Percentiles rank a stretch among this genome's conserved stretches.
Evolutionary conservation across 495 filamentous ascomycete genomes (phyloP).

Genomic region (Pyrenopolyporus hunteri): DNA sequence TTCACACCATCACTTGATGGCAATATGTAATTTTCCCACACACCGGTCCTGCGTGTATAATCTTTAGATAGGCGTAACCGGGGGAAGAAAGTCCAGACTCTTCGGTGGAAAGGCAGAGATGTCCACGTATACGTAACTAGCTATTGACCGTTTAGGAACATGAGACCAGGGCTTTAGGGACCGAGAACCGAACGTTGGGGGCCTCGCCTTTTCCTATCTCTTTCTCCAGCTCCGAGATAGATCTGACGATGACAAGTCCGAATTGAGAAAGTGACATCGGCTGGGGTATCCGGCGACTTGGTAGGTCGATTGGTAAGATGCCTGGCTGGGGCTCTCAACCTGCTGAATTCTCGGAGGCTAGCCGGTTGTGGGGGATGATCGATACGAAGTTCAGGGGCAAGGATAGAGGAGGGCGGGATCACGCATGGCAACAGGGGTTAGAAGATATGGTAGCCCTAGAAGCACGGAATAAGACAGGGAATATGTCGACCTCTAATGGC

Average conservation of each 20-base stretch:
- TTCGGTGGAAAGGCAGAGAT: not conserved
- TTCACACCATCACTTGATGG: constrained; percentile 22
- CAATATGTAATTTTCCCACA: constrained; percentile 3
- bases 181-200: not conserved
- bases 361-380: constrained; percentile 28
- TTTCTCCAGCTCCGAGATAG: not conserved
- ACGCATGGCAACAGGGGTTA: constrained; percentile 28
- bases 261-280: constrained; percentile 38
- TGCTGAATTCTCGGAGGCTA: constrained; percentile 20
- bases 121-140: not conserved
- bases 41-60: not conserved
- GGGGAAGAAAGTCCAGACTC: not conserved
- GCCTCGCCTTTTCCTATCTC: not conserved
- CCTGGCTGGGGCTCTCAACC: constrained; percentile 3
- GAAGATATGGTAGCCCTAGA: not conserved
- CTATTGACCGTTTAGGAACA: not conserved
- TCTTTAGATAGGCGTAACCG: not conserved
- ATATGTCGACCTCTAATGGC: not conserved
- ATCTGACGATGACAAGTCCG: constrained; percentile 10
- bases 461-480: not conserved
- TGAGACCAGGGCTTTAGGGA: not conserved
- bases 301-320: constrained; percentile 18
- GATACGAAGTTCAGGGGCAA: constrained; percentile 37
- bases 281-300: constrained; percentile 4
- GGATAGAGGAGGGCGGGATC: constrained; percentile 14